phyloP scores from a whole-genome alignment of 768 basidiomycete species.

The Mycena chlorophos region DNA sequence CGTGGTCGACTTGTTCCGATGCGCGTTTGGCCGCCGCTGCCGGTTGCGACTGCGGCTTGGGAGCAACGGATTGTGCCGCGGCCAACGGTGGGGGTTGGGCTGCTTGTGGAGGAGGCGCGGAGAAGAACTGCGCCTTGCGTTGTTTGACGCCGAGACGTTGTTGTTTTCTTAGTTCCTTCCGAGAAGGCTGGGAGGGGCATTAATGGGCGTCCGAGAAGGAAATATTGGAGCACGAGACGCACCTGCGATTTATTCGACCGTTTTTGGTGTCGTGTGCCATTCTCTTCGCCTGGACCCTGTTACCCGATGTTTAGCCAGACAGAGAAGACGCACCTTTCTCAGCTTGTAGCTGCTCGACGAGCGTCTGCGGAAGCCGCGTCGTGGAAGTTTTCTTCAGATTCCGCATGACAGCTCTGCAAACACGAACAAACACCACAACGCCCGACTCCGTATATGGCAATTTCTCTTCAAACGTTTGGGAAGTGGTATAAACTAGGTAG shows the following conservation, averaged over 20 bases:
- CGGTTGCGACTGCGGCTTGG: background rate
- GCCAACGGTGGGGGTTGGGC: no score
- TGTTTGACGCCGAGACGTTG: conserved; percentile 59
- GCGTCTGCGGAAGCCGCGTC: conserved; percentile 37
- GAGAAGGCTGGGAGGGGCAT: conserved; percentile 31
- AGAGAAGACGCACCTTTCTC: conserved; percentile 16
- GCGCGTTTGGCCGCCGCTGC: conserved; percentile 34
- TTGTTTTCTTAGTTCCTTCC: conserved; percentile 68
- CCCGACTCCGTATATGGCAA: conserved; percentile 7
- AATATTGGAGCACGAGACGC: background rate
- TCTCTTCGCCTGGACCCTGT: conserved; percentile 21
- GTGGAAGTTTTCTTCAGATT: conserved; percentile 38
- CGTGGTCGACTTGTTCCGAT: conserved; percentile 43
- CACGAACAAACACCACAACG: conserved; percentile 11
- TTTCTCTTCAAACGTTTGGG: no score
- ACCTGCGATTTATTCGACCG: conserved; percentile 24
- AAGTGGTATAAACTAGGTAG: no score
- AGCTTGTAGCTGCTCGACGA: conserved; percentile 32
- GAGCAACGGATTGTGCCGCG: background rate
- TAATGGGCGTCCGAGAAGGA: background rate
- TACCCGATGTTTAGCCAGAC: background rate
- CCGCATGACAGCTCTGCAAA: background rate
- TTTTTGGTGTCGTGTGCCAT: conserved; percentile 18
- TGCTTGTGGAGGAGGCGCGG: conserved; percentile 21
- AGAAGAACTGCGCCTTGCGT: conserved; percentile 62